These are phyloP conservation scores for Ceratorhiza oryzae-sativae DNA, from an alignment of 1,284 basidiomycete species.

Conservation along the genomic window DNA sequence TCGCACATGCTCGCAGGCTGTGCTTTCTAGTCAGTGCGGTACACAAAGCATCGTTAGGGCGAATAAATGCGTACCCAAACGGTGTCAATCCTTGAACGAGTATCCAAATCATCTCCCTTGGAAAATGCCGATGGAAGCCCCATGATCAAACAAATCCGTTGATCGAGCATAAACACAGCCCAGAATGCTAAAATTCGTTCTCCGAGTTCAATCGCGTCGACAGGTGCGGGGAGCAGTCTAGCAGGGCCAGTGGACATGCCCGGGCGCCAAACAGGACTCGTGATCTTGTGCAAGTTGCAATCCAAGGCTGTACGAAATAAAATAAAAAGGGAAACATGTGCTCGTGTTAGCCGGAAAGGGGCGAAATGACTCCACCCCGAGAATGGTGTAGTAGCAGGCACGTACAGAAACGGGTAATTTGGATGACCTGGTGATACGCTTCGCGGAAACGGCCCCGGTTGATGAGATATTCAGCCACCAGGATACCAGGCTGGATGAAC, in stretches of 20 bases:
- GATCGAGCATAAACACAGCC: conserved; percentile 69
- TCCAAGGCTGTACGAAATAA: conserved; percentile 23
- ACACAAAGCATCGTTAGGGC: background rate
- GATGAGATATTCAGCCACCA: conserved; percentile 27
- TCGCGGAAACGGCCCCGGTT: conserved; percentile 28
- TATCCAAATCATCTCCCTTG: conserved; percentile 61
- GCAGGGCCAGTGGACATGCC: conserved; percentile 42
- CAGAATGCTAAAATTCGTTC: conserved; percentile 73
- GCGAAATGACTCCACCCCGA: background rate
- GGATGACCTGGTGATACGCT: conserved; percentile 31
- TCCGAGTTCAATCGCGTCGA: conserved; percentile 63
- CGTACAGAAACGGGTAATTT: conserved; percentile 28
- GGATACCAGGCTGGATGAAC: conserved; percentile 23
- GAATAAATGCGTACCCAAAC: conserved; percentile 15
- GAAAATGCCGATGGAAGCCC: conserved; percentile 63
- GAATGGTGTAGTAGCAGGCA: background rate
- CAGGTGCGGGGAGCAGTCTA: conserved; percentile 58
- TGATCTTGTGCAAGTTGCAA: conserved; percentile 41
- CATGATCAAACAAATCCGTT: conserved; percentile 67
- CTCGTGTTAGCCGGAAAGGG: background rate
- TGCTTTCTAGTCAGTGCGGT: background rate
- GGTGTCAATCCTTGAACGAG: conserved; percentile 25
- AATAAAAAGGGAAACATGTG: background rate
- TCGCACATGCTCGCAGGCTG: conserved; percentile 19
- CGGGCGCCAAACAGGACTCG: conserved; percentile 34